Evolutionary conservation across 1,139 yeast genomes (phyloP), one percentile per base, ranked within the genome.

Genomic region (Candida smagusa): DNA sequence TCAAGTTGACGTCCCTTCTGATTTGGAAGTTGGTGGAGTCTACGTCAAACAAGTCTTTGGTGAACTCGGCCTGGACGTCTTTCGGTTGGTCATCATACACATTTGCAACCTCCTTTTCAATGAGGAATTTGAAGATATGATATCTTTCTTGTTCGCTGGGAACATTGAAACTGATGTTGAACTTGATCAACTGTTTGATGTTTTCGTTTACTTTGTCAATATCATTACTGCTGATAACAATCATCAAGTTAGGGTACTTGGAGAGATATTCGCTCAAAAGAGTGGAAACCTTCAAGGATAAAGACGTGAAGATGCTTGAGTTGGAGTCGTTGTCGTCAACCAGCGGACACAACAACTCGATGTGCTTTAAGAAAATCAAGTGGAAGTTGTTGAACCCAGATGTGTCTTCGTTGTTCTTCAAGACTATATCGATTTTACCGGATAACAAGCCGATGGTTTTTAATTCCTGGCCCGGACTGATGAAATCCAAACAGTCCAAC

Each of bases 71-170:
- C 22, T 44, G 50, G 9, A 42, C 39, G 13, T 50, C 55, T 11
- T 50, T 56, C 21, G 25, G 11, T 19, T 23, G 23, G 4, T 27
- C 33, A 35, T 50, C 31, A 35, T 46, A 46, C 13, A 36, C 37
- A 12, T 38, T 31, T 22, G 41, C 30, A 9, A 48, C 47, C 35
- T 64, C 62, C 30, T 51, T 53, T 12, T 54, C 49, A 11, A 75
- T 58, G 35, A 77, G 63, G 58, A 74, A 75, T 34, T 66, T 56
- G 56, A 90, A 82, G 4, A 90, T 82, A 28, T 65, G 68, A 26
- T 54, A 58, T 53, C 98, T 73, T 59, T 92, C 97, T 2, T 54
- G 46, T 54, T 90, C 97, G 21, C 74, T 68, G 0, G 97, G 97
- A 1, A 89, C 95, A 2, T 78, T 73, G 16, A 90, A 71, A 16